phyloP scores from a whole-genome alignment of 164 flowering plant genomes.

The Platanus orientalis region DNA sequence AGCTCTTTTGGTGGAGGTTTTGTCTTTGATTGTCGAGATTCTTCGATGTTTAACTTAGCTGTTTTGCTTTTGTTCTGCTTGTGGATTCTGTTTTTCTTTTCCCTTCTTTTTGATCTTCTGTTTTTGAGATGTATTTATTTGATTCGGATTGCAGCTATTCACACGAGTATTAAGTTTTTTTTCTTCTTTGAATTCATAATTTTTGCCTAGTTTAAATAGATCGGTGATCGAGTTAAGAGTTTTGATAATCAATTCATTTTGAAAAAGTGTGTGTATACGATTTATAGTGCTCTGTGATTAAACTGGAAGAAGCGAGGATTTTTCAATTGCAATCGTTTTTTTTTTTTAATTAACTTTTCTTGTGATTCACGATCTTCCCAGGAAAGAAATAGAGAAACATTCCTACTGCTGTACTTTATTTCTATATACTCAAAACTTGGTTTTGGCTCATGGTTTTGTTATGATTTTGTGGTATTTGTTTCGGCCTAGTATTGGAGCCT shows the following conservation, averaged over 20 bases:
- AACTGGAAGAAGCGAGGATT: too few species aligned
- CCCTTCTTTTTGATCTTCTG: not conserved
- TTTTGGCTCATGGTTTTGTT: too few species aligned
- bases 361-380: not conserved
- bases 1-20: not conserved
- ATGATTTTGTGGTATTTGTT: not conserved
- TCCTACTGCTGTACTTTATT: too few species aligned
- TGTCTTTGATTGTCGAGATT: not conserved
- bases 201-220: not conserved
- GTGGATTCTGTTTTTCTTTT: not conserved
- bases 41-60: not conserved
- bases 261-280: too few species aligned
- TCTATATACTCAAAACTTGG: too few species aligned
- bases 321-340: too few species aligned
- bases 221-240: not conserved
- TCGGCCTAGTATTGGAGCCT: not conserved
- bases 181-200: too few species aligned
- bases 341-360: too few species aligned
- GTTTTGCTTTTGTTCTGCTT: not conserved
- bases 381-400: too few species aligned
- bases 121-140: not conserved
- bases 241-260: not conserved
- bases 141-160: not conserved
- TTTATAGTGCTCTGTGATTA: too few species aligned
- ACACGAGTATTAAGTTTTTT: not conserved